Percentiles rank a stretch among this genome's conserved stretches.
Conservation (phyloP, 2,329 filamentous ascomycete genomes). For the Exophiala alcalophila region DNA sequence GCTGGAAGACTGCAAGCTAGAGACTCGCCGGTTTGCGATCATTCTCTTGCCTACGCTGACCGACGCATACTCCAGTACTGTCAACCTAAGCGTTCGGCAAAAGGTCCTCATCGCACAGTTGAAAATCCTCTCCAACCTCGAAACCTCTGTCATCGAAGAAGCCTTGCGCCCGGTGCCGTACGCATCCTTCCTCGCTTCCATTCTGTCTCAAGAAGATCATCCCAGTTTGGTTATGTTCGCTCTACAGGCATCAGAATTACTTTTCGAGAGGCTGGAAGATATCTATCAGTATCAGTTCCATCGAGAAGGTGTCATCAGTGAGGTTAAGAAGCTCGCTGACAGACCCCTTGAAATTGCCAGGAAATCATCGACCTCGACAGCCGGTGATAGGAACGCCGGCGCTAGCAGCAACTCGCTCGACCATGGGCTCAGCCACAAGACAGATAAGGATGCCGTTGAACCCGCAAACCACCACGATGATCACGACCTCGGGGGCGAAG, state of each 20-base stretch:
- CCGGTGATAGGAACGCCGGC: constrained; percentile 33
- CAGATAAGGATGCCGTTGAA: constrained; percentile 14
- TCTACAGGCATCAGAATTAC: constrained; percentile 82
- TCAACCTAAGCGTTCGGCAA: constrained; percentile 89
- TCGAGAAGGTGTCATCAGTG: constrained; percentile 88
- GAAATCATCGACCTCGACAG: constrained; percentile 28
- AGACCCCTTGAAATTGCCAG: constrained; percentile 21
- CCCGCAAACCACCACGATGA: constrained; percentile 36
- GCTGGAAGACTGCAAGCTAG: constrained; percentile 74
- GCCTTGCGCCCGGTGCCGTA: constrained; percentile 86
- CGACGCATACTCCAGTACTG: constrained; percentile 95
- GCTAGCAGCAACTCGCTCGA: not conserved
- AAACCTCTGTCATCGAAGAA: constrained; percentile 77
- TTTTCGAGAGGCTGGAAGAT: constrained; percentile 76
- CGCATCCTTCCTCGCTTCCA: constrained; percentile 91
- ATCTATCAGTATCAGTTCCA: constrained; percentile 97
- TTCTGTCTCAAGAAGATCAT: constrained; percentile 93
- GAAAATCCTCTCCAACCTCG: constrained; percentile 97
- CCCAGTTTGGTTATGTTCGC: constrained; percentile 80
- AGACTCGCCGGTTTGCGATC: constrained; percentile 87
- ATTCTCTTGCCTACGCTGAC: constrained; percentile 93
- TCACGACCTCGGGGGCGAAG: constrained; percentile 49
- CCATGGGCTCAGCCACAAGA: not conserved
- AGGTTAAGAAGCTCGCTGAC: constrained; percentile 77
- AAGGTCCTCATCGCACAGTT: constrained; percentile 94